phyloP scores from a whole-genome alignment of 2,329 filamentous ascomycete genomes.

The Botryotinia convoluta region DNA sequence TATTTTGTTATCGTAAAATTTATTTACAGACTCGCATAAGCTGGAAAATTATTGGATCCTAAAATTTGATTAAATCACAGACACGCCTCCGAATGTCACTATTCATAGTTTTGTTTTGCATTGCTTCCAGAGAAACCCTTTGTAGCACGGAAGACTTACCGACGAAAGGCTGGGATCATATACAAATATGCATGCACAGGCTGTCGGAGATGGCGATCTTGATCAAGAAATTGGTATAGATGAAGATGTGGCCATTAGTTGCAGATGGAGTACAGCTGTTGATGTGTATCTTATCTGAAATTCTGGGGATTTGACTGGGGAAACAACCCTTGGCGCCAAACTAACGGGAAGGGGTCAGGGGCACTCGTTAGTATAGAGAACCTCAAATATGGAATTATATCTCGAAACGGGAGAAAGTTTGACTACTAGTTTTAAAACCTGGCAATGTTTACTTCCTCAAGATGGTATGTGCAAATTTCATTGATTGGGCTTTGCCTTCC shows the following conservation, averaged over 20 bases:
- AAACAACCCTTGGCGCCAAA: not conserved
- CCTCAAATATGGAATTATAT: not conserved
- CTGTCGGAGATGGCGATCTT: not conserved
- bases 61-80: not conserved
- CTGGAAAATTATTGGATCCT: not conserved
- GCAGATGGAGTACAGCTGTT: not conserved
- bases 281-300: not conserved
- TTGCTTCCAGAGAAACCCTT: not conserved
- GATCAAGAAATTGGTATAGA: not conserved
- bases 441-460: not conserved
- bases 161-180: not conserved
- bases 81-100: not conserved
- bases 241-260: not conserved
- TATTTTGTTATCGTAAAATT: not conserved
- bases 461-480: not conserved
- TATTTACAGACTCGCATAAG: not conserved
- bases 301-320: not conserved
- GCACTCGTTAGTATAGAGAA: not conserved
- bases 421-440: not conserved
- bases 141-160: not conserved
- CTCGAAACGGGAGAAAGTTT: slow-evolving; percentile 36
- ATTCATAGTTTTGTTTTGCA: not conserved
- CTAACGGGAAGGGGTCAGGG: not conserved
- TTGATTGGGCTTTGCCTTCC: not conserved
- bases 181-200: not conserved